Conservation (phyloP, 73 alveolate species). For the Uronychia binucleata region DNA sequence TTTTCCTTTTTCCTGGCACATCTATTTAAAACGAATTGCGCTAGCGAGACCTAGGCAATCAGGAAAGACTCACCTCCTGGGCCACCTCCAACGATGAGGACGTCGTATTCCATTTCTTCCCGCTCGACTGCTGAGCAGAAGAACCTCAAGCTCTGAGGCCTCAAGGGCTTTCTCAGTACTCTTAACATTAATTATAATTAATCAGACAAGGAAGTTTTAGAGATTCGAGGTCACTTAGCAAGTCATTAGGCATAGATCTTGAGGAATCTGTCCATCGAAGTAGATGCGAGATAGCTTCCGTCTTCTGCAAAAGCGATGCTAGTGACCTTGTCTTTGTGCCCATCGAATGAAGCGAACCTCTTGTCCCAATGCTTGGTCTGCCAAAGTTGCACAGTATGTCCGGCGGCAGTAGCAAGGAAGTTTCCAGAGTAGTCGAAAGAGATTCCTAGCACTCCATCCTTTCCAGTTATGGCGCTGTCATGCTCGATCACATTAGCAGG, state of each 20-base stretch:
- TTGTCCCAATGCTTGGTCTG: slow-evolving; percentile 1
- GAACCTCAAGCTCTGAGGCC: neutral
- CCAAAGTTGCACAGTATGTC: neutral
- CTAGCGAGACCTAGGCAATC: slow-evolving; percentile 74
- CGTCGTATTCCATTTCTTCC: slow-evolving; percentile 71
- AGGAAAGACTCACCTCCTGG: slow-evolving; percentile 79
- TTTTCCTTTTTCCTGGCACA: slow-evolving; percentile 50
- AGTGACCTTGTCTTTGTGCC: slow-evolving; percentile 22
- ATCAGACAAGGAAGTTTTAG: neutral
- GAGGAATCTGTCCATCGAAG: slow-evolving; percentile 36
- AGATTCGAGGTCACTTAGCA: neutral
- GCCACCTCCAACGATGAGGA: slow-evolving; percentile 91
- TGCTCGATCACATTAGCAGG: neutral
- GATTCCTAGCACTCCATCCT: neutral
- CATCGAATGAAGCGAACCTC: neutral
- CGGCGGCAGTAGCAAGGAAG: slow-evolving; percentile 21
- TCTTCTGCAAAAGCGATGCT: slow-evolving; percentile 6
- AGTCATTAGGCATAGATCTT: slow-evolving; percentile 16
- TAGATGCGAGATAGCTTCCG: slow-evolving; percentile 15
- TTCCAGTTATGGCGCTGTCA: neutral
- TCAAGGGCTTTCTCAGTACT: neutral
- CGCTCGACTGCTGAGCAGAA: neutral
- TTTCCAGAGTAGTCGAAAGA: slow-evolving; percentile 28
- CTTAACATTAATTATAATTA: neutral
- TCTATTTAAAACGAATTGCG: slow-evolving; percentile 88